Percentiles rank a stretch among this genome's conserved stretches.
Conservation (phyloP, 768 basidiomycete genomes). For the Serendipita sp. region DNA sequence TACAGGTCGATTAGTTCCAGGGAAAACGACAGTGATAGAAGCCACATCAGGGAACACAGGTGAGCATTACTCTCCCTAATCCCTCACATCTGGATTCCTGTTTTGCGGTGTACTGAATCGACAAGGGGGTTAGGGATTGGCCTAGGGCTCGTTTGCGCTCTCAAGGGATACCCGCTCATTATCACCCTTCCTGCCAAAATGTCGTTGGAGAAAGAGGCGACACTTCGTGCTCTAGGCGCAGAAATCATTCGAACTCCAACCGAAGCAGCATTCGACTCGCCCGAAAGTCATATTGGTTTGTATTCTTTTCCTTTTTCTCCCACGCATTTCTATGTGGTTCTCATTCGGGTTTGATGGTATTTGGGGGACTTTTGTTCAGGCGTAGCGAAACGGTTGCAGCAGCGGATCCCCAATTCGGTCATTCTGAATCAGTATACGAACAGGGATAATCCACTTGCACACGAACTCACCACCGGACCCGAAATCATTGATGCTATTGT, state of each 20-base stretch:
- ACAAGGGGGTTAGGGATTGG: constrained; percentile 56
- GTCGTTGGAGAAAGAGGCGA: constrained; percentile 89
- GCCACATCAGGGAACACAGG: constrained; percentile 95
- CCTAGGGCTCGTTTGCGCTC: constrained; percentile 79
- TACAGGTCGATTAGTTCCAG: constrained; percentile 70
- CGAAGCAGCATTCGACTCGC: constrained; percentile 75
- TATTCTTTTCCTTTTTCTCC: constrained; percentile 33
- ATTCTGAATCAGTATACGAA: constrained; percentile 77
- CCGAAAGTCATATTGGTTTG: constrained; percentile 85
- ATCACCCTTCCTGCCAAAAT: constrained; percentile 92
- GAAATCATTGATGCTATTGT: constrained; percentile 76
- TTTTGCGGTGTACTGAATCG: not conserved
- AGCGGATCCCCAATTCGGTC: constrained; percentile 66
- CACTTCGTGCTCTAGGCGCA: constrained; percentile 81
- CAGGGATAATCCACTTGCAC: constrained; percentile 73
- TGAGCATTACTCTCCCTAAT: constrained; percentile 21
- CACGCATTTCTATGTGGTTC: no score
- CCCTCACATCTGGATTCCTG: no score
- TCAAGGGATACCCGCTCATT: constrained; percentile 88
- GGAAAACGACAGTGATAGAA: constrained; percentile 85
- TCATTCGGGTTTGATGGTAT: constrained; percentile 59
- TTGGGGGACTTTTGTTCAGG: constrained; percentile 34
- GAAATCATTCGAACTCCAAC: constrained; percentile 90
- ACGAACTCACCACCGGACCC: constrained; percentile 77
- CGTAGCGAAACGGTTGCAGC: constrained; percentile 61